phyloP scores from a whole-genome alignment of 2,329 filamentous ascomycete species.

The Arthrobotrys iridis region DNA sequence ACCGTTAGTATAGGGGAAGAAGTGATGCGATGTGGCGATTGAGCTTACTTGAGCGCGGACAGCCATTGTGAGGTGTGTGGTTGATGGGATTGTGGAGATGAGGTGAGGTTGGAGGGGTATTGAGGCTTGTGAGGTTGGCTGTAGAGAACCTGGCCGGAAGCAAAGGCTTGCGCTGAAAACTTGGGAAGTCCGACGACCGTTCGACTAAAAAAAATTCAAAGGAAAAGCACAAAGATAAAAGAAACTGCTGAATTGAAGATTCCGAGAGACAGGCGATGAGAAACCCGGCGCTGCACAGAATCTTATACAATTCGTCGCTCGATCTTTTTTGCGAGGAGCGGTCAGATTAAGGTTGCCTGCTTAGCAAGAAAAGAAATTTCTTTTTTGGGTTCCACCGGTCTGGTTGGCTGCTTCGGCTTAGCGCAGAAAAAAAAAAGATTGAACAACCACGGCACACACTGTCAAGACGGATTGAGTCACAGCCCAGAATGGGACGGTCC shows the following conservation, averaged over 20 bases:
- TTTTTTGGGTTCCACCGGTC: slow-evolving; percentile 20
- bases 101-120: slow-evolving; percentile 31
- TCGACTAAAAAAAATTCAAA: neutral
- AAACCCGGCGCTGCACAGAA: slow-evolving; percentile 9
- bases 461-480: slow-evolving; percentile 21
- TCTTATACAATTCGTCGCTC: slow-evolving; percentile 20
- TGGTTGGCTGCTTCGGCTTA: slow-evolving; percentile 22
- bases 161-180: slow-evolving; percentile 1
- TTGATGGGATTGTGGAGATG: slow-evolving; percentile 1
- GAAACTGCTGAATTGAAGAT: slow-evolving; percentile 26
- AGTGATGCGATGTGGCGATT: neutral
- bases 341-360: slow-evolving; percentile 53
- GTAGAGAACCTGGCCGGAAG: neutral
- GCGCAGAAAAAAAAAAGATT: slow-evolving; percentile 18
- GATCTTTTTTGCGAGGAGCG: slow-evolving; percentile 18
- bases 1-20: slow-evolving; percentile 15
- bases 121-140: neutral
- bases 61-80: slow-evolving; percentile 51
- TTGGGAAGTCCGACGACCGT: slow-evolving; percentile 1
- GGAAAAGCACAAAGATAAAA: neutral
- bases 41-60: slow-evolving; percentile 55
- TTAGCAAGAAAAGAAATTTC: slow-evolving; percentile 46
- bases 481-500: slow-evolving; percentile 26
- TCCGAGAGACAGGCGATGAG: slow-evolving; percentile 7
- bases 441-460: slow-evolving; percentile 17